Percentiles rank a stretch among this genome's conserved stretches.
phyloP scores from a whole-genome alignment of 495 filamentous ascomycete genomes.

The Hypoxylon lienhwacheense region DNA sequence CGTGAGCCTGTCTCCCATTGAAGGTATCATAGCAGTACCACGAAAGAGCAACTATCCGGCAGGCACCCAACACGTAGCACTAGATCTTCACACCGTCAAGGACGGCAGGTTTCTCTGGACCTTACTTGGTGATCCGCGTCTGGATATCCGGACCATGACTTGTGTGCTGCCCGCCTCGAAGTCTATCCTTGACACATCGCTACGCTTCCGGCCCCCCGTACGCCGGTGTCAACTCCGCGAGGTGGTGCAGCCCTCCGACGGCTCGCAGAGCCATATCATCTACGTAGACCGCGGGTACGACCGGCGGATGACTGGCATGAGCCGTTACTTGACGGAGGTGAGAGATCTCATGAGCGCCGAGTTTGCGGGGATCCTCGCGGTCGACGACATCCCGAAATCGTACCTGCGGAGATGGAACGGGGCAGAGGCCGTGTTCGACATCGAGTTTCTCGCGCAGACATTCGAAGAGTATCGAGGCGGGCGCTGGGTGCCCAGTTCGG shows the following conservation, averaged over 20 bases:
- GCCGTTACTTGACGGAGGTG: conserved; percentile 12
- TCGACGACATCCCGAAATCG: background rate
- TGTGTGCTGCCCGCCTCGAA: conserved; percentile 15
- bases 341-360: conserved; percentile 4
- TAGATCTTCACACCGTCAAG: conserved; percentile 22
- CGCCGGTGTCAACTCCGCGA: conserved; percentile 16
- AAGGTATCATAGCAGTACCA: background rate
- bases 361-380: conserved; percentile 4
- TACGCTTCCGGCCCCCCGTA: conserved; percentile 14
- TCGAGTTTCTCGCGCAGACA: conserved; percentile 9
- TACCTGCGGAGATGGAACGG: conserved; percentile 14
- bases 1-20: conserved; percentile 4
- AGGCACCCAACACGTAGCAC: conserved; percentile 9
- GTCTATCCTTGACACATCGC: conserved; percentile 1
- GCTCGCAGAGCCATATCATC: conserved; percentile 25
- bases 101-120: conserved; percentile 9
- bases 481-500: conserved; percentile 20
- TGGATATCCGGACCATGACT: conserved; percentile 5
- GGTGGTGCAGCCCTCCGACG: conserved; percentile 1
- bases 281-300: conserved; percentile 18
- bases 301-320: conserved; percentile 18
- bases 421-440: conserved; percentile 1
- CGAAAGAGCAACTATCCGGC: conserved; percentile 5
- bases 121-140: background rate
- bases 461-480: conserved; percentile 29